A percentile compares a stretch with the other conserved stretches of the same genome.
Conservation (phyloP, 768 basidiomycete species). For the Sarcomyxa edulis region DNA sequence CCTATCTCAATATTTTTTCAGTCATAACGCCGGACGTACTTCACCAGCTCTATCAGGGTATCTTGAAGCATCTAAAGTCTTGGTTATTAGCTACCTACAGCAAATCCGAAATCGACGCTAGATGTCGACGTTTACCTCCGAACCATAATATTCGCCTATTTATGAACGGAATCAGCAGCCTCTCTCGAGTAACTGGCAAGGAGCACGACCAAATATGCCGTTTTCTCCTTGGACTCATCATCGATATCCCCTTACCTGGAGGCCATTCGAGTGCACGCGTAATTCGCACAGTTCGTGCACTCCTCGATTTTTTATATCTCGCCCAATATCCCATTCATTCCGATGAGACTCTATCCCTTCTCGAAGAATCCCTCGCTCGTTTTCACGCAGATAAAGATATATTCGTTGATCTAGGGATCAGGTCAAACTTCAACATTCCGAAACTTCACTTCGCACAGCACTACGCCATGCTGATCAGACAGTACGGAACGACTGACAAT, state of each 20-base stretch:
- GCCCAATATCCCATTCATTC: conserved; percentile 29
- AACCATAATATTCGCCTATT: conserved; percentile 29
- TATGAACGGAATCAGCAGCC: conserved; percentile 25
- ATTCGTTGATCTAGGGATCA: conserved; percentile 28
- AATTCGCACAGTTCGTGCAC: conserved; percentile 19
- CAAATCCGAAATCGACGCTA: conserved; percentile 28
- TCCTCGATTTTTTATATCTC: conserved; percentile 34
- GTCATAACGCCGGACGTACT: conserved; percentile 23
- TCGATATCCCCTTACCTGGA: conserved; percentile 14
- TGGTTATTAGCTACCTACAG: conserved; percentile 23
- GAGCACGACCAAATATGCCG: conserved; percentile 28
- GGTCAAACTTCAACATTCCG: conserved; percentile 33
- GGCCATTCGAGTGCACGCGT: conserved; percentile 10
- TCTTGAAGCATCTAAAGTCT: conserved; percentile 24
- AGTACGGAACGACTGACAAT: conserved; percentile 30
- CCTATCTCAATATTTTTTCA: conserved; percentile 24
- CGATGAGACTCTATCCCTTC: conserved; percentile 15
- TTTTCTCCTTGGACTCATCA: conserved; percentile 23
- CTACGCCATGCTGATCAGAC: conserved; percentile 23
- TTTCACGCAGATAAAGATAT: conserved; percentile 34
- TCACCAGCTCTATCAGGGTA: conserved; percentile 22
- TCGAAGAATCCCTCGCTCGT: conserved; percentile 18
- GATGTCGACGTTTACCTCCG: conserved; percentile 23
- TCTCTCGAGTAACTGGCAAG: conserved; percentile 26
- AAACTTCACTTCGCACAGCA: conserved; percentile 35